Conservation (phyloP, 441 rosid genomes). For the Syzygium malaccense region DNA sequence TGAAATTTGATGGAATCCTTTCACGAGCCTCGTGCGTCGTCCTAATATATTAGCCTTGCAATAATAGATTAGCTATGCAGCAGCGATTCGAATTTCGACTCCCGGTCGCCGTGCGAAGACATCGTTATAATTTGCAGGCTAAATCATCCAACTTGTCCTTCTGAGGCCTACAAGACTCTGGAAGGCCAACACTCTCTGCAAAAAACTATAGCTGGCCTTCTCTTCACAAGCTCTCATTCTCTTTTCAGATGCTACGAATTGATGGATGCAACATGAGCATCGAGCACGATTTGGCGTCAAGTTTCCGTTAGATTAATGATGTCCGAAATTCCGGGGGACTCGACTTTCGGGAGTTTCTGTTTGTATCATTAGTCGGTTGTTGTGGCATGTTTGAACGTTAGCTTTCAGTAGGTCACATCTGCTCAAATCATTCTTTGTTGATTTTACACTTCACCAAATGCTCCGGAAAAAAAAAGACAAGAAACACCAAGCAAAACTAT, state of each 20-base stretch:
- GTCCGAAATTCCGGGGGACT: not conserved
- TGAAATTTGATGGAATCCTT: not conserved
- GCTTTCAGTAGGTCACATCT: not conserved
- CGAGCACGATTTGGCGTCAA: not conserved
- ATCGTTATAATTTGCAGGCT: not conserved
- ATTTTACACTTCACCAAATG: not conserved
- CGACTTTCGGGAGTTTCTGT: not conserved
- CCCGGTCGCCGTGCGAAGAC: not conserved
- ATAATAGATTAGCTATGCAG: not conserved
- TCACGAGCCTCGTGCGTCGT: not conserved
- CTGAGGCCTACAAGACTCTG: not conserved
- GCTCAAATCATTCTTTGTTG: not conserved
- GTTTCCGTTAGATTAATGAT: not conserved
- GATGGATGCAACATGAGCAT: not conserved
- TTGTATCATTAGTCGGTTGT: not conserved
- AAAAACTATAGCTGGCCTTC: not conserved
- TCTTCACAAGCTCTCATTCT: not conserved
- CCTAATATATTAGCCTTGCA: not conserved
- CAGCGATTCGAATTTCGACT: not conserved
- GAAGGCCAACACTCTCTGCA: not conserved
- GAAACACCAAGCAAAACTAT: not conserved
- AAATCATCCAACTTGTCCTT: not conserved
- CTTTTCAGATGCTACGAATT: not conserved
- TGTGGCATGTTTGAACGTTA: not conserved
- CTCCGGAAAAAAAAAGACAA: not conserved